Evolutionary conservation across 1,284 basidiomycete genomes (phyloP).

Genomic region (Singerocomus inundabilis): DNA sequence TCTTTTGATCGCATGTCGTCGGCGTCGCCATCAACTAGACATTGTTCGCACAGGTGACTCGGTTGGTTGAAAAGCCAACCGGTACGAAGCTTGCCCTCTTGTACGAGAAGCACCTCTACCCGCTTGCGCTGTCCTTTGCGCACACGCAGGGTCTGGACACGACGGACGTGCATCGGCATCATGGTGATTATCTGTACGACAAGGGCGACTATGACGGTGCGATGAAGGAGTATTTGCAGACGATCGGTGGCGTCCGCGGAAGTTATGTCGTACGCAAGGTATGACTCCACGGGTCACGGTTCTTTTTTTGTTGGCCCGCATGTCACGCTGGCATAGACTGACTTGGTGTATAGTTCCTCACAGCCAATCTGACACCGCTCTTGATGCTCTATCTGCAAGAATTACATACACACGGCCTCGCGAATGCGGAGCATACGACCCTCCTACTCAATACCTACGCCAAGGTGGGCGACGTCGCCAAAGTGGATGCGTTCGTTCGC

Average conservation of each 20-base stretch:
- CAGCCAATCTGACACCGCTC: constrained; percentile 93
- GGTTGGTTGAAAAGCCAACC: constrained; percentile 78
- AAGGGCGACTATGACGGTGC: constrained; percentile 94
- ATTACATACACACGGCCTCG: constrained; percentile 83
- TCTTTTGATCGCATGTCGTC: background rate
- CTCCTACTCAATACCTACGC: constrained; percentile 95
- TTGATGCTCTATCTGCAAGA: constrained; percentile 96
- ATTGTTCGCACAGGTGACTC: constrained; percentile 50
- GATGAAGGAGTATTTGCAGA: constrained; percentile 90
- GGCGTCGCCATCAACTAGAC: background rate
- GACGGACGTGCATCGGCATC: constrained; percentile 84
- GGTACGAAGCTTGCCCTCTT: constrained; percentile 78
- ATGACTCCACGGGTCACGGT: constrained; percentile 4
- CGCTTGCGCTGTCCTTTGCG: constrained; percentile 76
- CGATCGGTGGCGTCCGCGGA: constrained; percentile 86
- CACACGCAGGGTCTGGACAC: constrained; percentile 75
- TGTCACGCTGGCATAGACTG: background rate
- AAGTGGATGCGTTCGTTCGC: constrained; percentile 91
- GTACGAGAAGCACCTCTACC: constrained; percentile 74
- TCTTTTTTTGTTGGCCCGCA: background rate
- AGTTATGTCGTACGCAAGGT: constrained; percentile 98
- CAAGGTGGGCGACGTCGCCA: constrained; percentile 88
- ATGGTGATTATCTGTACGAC: constrained; percentile 89
- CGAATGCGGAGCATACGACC: constrained; percentile 96
- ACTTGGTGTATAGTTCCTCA: constrained; percentile 73